Evolutionary conservation across 2,329 filamentous ascomycete species (phyloP).

Genomic region (Davidsoniella virescens): DNA sequence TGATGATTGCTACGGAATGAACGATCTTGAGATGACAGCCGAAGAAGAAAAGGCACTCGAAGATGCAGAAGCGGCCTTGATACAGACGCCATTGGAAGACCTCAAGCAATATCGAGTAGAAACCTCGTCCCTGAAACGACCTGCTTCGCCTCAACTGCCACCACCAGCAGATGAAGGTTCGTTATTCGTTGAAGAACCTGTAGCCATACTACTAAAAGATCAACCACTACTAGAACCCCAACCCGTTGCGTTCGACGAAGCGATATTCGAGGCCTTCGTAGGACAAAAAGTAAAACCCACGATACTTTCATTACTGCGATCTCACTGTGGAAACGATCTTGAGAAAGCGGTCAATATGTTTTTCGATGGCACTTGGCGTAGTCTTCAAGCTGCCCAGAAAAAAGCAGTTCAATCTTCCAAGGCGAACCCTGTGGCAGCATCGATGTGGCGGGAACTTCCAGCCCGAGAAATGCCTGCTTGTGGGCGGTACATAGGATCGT

Average conservation of each 20-base stretch:
- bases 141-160: too few relatives aligned
- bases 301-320: slow-evolving; percentile 32
- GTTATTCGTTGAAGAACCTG: too few relatives aligned
- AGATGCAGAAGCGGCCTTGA: neutral
- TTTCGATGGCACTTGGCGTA: slow-evolving; percentile 46
- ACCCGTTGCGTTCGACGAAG: slow-evolving; percentile 35
- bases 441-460: slow-evolving; percentile 7
- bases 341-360: slow-evolving; percentile 54
- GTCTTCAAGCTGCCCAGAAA: slow-evolving; percentile 4
- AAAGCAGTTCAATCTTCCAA: neutral
- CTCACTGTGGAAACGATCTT: slow-evolving; percentile 39
- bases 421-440: slow-evolving; percentile 3
- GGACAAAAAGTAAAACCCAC: slow-evolving; percentile 37
- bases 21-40: too few relatives aligned
- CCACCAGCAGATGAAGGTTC: too few relatives aligned
- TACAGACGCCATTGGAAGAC: neutral
- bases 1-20: too few relatives aligned
- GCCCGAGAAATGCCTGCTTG: slow-evolving; percentile 13
- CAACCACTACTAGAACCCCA: neutral
- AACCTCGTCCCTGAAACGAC: neutral
- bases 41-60: neutral
- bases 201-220: neutral
- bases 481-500: slow-evolving; percentile 68
- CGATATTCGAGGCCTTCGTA: slow-evolving; percentile 42
- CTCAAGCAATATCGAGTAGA: neutral